These are phyloP conservation scores for Penicillium sp. DNA, from an alignment of 2,329 filamentous ascomycete species.

Conservation along the genomic window DNA sequence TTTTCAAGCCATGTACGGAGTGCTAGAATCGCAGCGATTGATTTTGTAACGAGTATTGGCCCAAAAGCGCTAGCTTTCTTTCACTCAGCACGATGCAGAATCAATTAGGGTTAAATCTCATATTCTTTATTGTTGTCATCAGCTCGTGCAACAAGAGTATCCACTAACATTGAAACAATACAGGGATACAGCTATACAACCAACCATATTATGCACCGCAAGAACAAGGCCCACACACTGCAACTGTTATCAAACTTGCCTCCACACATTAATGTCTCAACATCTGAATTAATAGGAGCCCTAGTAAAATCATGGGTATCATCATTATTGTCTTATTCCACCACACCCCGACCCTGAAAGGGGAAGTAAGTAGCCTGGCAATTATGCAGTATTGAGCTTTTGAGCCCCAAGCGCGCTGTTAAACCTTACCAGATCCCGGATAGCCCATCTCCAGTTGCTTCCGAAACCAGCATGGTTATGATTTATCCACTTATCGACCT, in stretches of 20 bases:
- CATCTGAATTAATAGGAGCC: constrained; percentile 16
- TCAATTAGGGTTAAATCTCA: not conserved
- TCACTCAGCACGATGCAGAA: not conserved
- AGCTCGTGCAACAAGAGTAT: constrained; percentile 11
- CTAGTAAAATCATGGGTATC: constrained; percentile 19
- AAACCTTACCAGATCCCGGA: constrained; percentile 52
- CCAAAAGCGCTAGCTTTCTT: not conserved
- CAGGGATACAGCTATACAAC: constrained; percentile 10
- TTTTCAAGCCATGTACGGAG: not conserved
- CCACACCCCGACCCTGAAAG: constrained; percentile 1
- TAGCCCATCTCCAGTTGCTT: constrained; percentile 77
- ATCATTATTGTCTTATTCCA: constrained; percentile 13
- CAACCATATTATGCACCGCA: constrained; percentile 4
- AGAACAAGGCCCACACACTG: not conserved
- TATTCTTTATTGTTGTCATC: constrained; percentile 11
- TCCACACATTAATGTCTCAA: constrained; percentile 7
- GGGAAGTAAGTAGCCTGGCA: constrained; percentile 4
- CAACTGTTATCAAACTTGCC: constrained; percentile 2
- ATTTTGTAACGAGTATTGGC: not conserved
- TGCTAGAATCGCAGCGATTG: not conserved
- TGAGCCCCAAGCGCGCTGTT: constrained; percentile 27
- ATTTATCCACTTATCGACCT: constrained; percentile 84
- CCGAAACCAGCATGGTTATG: constrained; percentile 54
- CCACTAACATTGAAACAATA: constrained; percentile 13
- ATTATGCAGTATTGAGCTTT: constrained; percentile 18